Base-by-base conservation (phyloP, 257 asterid genomes). In the Nicotiana paniculata region DNA sequence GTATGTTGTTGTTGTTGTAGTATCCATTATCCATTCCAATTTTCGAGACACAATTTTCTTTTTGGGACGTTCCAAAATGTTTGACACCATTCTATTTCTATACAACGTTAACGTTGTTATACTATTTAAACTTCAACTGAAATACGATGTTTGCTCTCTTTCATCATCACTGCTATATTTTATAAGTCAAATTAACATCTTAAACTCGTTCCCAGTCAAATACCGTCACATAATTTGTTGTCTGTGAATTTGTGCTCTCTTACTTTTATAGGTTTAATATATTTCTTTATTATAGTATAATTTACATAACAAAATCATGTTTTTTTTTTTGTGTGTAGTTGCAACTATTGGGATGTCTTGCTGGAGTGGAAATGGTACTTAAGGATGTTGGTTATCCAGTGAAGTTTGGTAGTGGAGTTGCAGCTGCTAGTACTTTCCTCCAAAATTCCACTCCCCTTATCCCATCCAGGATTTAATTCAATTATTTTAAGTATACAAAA, bases 281-380 rank as follows among this genome's bases (percentile, higher is more conserved):
- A 5, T 16, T 43, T 55, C 61, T 21, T 55, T 1, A 16, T 1
- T 55, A 55, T 16, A 15, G n/a, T 16, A 1, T 55, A 55, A 43
- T 2, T 70, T 70, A n/a, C 77, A 46, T 3, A 21, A 39, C 6
- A 37, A 53, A n/a, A 17, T 43, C 3, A 2, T 68, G 26, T 4
- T 17, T 37, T 37, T 33, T 15, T 62, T 24, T 77, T 35, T 87
- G 84, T 74, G 33, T 87, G 84, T 89, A 96, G 99, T 67, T 94
- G 90, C 99, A 96, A 93, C 94, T 96, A 28, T 80, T 96, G 85
- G 99, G 99, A 0, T 94, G 98, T 83, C 98, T 96, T 75, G 97
- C 97, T 39, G 99, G 99, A 75, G 99, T 96, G 89, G 99, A 96
- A 92, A 91, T 96, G 99, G 97, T 96, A 53, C 97, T 96, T n/a